Base-by-base conservation (phyloP, 495 filamentous ascomycete species). In the Pyrenula aspistea region DNA sequence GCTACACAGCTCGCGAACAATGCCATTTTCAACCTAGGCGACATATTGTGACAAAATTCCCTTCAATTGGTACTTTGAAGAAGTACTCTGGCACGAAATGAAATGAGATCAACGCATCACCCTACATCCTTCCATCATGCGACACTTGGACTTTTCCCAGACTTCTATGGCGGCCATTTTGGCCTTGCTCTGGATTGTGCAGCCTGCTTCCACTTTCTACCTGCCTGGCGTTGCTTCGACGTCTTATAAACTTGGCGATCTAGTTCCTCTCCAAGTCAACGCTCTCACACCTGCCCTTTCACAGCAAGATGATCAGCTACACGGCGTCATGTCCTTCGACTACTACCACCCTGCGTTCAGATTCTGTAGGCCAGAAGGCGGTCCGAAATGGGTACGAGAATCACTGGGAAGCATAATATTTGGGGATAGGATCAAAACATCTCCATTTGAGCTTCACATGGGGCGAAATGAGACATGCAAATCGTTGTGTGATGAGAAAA, bases 401-500 rank as follows among this genome's bases (percentile, higher is more conserved):
- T 96, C 90, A 31, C 69, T 98, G 56, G 93, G 93, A 2, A 96
- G 91, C 71, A 98, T 98, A 62, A 66, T 98, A 22, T 98, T 98
- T 59, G 93, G 93, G 8, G 93, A 98, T 71, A 85, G 93, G 51
- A 98, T 98, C 67, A 85, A 85, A 67, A 91, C 88, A 1, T 96
- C 91, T 10, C 87, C 92, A 0, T 92, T 93, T 63, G 84, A 96
- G 58, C 74, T 98, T 21, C 77, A 82, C 54, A 96, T 95, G 91
- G 77, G 62, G 51, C 70, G 78, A 53, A 91, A 97, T 70, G 87
- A 95, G 66, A 84, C 81, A 0, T 98, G 93, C 76, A 91, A 92
- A 68, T 70, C 75, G 15, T 71, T 91, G 25, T 98, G 93, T 63
- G 72, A 72, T 15, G 67, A 75, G 51, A 76, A 77, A 50, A 79